Evolutionary conservation across 2,329 filamentous ascomycete species (phyloP).

Genomic region (Pezicula rhizophila): DNA sequence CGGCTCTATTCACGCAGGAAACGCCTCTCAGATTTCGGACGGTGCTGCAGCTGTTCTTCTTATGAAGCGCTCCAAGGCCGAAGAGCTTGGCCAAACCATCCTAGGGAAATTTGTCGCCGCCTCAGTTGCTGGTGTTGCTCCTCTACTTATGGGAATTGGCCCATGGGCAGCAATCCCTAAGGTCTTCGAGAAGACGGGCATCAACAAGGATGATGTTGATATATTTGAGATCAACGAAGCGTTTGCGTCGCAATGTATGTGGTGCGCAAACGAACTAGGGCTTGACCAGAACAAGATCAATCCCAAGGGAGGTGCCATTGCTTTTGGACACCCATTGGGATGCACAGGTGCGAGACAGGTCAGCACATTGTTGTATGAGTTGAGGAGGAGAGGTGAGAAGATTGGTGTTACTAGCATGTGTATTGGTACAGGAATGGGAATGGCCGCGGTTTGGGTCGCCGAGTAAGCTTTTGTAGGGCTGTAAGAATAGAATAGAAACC

Average conservation of each 20-base stretch:
- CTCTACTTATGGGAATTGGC: slow-evolving; percentile 91
- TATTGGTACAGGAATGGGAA: slow-evolving; percentile 93
- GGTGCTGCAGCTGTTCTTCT: slow-evolving; percentile 91
- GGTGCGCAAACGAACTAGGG: slow-evolving; percentile 83
- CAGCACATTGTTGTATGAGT: slow-evolving; percentile 83
- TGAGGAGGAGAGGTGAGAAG: slow-evolving; percentile 77
- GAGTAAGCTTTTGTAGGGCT: slow-evolving; percentile 49
- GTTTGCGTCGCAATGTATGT: slow-evolving; percentile 91
- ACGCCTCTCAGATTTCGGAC: slow-evolving; percentile 92
- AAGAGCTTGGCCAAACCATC: slow-evolving; percentile 81
- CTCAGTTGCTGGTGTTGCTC: slow-evolving; percentile 80
- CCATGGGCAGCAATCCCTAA: slow-evolving; percentile 95
- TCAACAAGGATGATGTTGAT: slow-evolving; percentile 85
- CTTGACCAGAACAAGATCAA: slow-evolving; percentile 85
- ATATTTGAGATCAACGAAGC: slow-evolving; percentile 99
- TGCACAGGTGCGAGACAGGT: slow-evolving; percentile 94
- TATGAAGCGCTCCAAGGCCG: slow-evolving; percentile 89
- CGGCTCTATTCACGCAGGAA: slow-evolving; percentile 91
- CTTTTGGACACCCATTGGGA: slow-evolving; percentile 90
- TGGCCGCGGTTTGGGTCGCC: slow-evolving; percentile 93
- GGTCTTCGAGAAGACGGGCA: slow-evolving; percentile 79
- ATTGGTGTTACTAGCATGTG: slow-evolving; percentile 95
- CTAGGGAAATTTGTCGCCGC: slow-evolving; percentile 88
- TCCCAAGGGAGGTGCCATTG: slow-evolving; percentile 94
- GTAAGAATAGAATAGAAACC: too few relatives aligned